phyloP scores from a whole-genome alignment of 1,284 basidiomycete genomes.

The Prillingera fragicola region DNA sequence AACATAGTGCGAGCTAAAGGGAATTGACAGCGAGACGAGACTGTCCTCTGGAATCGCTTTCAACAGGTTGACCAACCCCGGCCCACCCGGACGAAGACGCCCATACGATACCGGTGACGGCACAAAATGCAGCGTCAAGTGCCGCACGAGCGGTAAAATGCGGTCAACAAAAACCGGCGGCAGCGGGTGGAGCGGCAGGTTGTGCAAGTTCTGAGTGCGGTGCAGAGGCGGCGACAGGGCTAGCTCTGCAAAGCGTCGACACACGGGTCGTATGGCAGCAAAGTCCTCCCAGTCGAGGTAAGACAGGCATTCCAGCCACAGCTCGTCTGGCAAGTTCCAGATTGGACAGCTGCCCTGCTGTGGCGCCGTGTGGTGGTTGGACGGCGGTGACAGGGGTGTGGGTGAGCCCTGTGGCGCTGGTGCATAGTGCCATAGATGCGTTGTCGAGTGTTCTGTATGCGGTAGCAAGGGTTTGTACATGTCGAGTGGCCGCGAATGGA shows the following conservation, averaged over 20 bases:
- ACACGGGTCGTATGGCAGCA: constrained; percentile 18
- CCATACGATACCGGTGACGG: background rate
- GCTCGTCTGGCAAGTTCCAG: constrained; percentile 27
- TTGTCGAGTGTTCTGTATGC: too few species aligned
- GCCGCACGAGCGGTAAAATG: constrained; percentile 22
- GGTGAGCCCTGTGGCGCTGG: background rate
- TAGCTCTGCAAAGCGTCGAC: constrained; percentile 10
- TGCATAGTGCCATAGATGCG: background rate
- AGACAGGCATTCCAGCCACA: constrained; percentile 25
- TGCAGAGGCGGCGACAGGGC: constrained; percentile 23
- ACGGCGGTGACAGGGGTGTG: background rate
- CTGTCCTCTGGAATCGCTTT: constrained; percentile 17
- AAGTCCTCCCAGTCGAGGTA: constrained; percentile 24
- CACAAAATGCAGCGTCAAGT: constrained; percentile 27
- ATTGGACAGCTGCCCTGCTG: constrained; percentile 18
- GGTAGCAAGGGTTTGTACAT: too few species aligned
- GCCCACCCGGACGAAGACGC: constrained; percentile 3
- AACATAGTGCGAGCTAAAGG: constrained; percentile 24
- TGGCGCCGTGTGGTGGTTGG: constrained; percentile 10
- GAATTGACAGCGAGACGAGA: constrained; percentile 23
- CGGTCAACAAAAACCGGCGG: constrained; percentile 7
- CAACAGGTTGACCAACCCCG: constrained; percentile 12
- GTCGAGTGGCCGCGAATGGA: too few species aligned
- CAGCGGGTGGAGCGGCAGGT: constrained; percentile 17
- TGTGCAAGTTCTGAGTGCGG: constrained; percentile 16